phyloP scores from a whole-genome alignment of 2,329 filamentous ascomycete species.

The Endothia cerciana region DNA sequence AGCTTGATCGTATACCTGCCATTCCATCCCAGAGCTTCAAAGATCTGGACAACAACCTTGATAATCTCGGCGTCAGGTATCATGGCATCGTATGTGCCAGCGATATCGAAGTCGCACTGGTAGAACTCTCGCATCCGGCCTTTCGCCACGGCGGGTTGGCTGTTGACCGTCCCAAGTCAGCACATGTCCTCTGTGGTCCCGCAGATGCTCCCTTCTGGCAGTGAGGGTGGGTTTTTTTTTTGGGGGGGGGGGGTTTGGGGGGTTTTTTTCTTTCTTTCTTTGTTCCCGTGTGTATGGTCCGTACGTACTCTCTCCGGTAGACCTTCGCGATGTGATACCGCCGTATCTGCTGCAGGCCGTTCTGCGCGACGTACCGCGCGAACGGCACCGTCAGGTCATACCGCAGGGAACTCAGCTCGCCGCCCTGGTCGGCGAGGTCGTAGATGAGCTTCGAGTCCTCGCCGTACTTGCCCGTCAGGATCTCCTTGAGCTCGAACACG shows the following conservation, averaged over 20 bases:
- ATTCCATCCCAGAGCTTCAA: conserved; percentile 72
- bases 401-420: conserved; percentile 79
- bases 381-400: conserved; percentile 91
- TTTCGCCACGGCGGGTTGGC: conserved; percentile 76
- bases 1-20: conserved; percentile 79
- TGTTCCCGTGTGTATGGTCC: conserved; percentile 51
- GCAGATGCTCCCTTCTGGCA: conserved; percentile 35
- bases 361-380: conserved; percentile 90
- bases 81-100: conserved; percentile 86
- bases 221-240: too few species aligned
- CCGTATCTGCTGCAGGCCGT: conserved; percentile 80
- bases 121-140: conserved; percentile 96
- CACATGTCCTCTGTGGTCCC: conserved; percentile 67
- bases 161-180: conserved; percentile 2
- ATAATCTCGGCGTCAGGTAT: conserved; percentile 90
- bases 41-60: conserved; percentile 82
- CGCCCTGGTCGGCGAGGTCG: conserved; percentile 84
- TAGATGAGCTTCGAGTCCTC: conserved; percentile 94
- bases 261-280: too few species aligned
- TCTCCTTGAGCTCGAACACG: conserved; percentile 86
- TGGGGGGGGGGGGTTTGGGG: too few species aligned
- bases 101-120: conserved; percentile 97
- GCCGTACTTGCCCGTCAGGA: conserved; percentile 87
- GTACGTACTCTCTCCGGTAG: conserved; percentile 65
- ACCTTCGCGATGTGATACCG: conserved; percentile 93